Evolutionary conservation across 805 yeast genomes (phyloP), one percentile per base, ranked within the genome.

Genomic region (Lipomyces spencermartinsiae): DNA sequence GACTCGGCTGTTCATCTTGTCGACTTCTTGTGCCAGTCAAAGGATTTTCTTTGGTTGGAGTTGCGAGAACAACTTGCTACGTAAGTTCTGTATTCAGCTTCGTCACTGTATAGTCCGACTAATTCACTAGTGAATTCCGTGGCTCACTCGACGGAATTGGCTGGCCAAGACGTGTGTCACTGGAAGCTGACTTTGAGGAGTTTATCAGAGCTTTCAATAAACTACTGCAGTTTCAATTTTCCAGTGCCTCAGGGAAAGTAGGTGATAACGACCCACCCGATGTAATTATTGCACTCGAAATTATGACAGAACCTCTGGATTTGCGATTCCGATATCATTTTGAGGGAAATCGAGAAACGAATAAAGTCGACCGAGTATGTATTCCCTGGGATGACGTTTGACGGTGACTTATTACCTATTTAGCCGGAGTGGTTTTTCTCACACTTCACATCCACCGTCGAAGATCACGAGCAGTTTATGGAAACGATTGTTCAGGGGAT

Each of bases 361-460:
- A 88, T 73, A 83, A 86, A 58, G 74, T 86, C 33, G 87, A 88
- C 66, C 87, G 87, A 22, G 71, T 68, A 39, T 12, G 70, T 37
- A 16, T 1, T 8, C 7, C 5, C 1, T 49, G 25, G 22, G 49
- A n/a, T 43, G 49, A 10, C 7, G 8, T 19, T n/a, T 2, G 19
- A 54, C 19, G 9, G 22, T 7, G 19, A 16, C 8, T 54, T 19
- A 54, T 22, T 7, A 9, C 35, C 33, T 54, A 1, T 37, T 22
- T 39, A 68, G 73, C 93, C 94, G 1, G 93, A 90, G 74, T 89
- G 92, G 89, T 84, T 87, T 2, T 82, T 89, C 67, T 77, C 80
- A 19, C 89, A 83, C 72, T 74, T 85, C 34, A 59, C 73, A 35
- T 71, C 73, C 43, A 64, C 75, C 29, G 51, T 81, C 22, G 82